A percentile compares a stretch with the other conserved stretches of the same genome.
phyloP scores from a whole-genome alignment of 2,329 filamentous ascomycete genomes.

The Ascochyta pisi region DNA sequence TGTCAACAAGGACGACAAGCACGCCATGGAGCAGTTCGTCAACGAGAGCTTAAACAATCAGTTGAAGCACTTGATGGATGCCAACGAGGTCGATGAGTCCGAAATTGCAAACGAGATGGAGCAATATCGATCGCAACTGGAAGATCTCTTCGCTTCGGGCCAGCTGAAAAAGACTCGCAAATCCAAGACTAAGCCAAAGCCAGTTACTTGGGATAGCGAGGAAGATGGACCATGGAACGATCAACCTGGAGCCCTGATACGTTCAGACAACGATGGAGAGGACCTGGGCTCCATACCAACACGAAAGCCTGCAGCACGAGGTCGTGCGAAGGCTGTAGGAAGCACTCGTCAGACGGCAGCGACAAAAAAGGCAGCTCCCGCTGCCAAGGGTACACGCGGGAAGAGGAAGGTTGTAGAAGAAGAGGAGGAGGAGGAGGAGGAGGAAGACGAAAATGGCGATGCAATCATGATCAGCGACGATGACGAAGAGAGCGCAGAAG shows the following conservation, averaged over 20 bases:
- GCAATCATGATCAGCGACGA: slow-evolving; percentile 56
- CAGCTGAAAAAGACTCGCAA: slow-evolving; percentile 63
- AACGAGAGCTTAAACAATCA: slow-evolving; percentile 53
- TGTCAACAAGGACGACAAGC: slow-evolving; percentile 93
- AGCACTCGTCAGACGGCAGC: slow-evolving; percentile 41
- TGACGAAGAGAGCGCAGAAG: slow-evolving; percentile 56
- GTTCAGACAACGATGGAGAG: slow-evolving; percentile 54
- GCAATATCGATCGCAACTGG: slow-evolving; percentile 71
- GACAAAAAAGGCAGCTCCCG: slow-evolving; percentile 44
- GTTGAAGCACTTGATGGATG: slow-evolving; percentile 53
- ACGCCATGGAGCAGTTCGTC: slow-evolving; percentile 72
- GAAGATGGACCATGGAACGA: slow-evolving; percentile 86
- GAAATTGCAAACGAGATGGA: slow-evolving; percentile 79
- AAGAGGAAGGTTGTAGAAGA: slow-evolving; percentile 53
- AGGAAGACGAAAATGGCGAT: slow-evolving; percentile 50
- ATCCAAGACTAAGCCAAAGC: slow-evolving; percentile 73
- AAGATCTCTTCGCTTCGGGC: slow-evolving; percentile 73
- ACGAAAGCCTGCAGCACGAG: slow-evolving; percentile 53
- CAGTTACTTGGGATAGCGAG: slow-evolving; percentile 86
- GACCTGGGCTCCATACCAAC: slow-evolving; percentile 39
- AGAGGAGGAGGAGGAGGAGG: slow-evolving; percentile 51
- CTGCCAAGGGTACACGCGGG: slow-evolving; percentile 46
- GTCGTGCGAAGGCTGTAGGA: slow-evolving; percentile 53
- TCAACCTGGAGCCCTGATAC: slow-evolving; percentile 70
- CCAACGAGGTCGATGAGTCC: slow-evolving; percentile 70